Evolutionary conservation across 352 stramenopile genomes (phyloP).

Genomic region (Globisporangium barbulae): DNA sequence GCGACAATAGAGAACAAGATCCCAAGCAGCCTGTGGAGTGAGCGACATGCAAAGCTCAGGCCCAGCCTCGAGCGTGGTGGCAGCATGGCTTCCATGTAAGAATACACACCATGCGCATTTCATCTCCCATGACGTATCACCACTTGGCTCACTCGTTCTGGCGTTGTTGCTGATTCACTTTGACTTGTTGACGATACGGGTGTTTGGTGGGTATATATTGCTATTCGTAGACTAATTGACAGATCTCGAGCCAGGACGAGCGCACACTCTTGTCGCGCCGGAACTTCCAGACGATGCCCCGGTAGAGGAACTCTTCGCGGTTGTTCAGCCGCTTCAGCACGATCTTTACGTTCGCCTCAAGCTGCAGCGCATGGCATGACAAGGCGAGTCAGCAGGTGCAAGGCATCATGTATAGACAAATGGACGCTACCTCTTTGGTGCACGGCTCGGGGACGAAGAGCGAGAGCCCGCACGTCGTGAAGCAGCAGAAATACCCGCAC

Average conservation of each 20-base stretch:
- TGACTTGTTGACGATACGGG: not conserved
- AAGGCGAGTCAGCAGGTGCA: not conserved
- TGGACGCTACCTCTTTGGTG: conserved; percentile 48
- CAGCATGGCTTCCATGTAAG: not conserved
- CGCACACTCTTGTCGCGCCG: conserved; percentile 39
- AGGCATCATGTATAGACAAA: not conserved
- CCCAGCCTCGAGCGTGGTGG: not conserved
- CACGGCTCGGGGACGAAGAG: conserved; percentile 59
- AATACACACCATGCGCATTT: conserved; percentile 1
- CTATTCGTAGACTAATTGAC: conserved; percentile 59
- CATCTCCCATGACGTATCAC: not conserved
- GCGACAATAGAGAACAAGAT: conserved; percentile 5
- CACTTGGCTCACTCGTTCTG: not conserved
- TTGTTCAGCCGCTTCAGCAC: conserved; percentile 65
- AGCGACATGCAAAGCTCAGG: not conserved
- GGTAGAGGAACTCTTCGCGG: conserved; percentile 66
- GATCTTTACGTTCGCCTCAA: conserved; percentile 58
- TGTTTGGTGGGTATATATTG: not conserved
- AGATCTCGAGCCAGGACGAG: conserved; percentile 74
- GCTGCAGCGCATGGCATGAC: conserved; percentile 23
- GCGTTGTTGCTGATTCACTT: not conserved
- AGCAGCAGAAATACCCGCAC: conserved; percentile 65
- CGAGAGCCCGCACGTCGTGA: conserved; percentile 56
- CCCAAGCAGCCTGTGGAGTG: not conserved
- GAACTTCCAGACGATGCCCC: conserved; percentile 59